A percentile compares a stretch with the other conserved stretches of the same genome.
Conservation (phyloP, 2,329 filamentous ascomycete species). For the Nigrospora oryzae region DNA sequence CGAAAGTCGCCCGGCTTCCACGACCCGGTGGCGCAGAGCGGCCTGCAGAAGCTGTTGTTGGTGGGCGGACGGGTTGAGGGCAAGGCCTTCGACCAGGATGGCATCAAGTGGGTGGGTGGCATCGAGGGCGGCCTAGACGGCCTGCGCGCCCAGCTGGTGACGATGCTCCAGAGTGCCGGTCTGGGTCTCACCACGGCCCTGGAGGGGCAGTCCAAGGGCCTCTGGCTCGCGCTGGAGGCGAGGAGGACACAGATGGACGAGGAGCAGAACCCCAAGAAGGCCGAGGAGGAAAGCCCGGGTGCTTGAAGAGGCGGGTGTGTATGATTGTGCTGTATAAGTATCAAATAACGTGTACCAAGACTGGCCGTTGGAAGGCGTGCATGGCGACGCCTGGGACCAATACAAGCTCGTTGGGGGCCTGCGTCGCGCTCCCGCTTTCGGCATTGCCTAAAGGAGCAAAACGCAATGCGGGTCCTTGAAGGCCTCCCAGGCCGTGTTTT, state of each 20-base stretch:
- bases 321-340: conserved; percentile 5
- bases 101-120: conserved; percentile 56
- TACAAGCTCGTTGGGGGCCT: no score
- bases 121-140: conserved; percentile 78
- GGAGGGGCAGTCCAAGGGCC: conserved; percentile 68
- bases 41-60: conserved; percentile 78
- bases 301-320: conserved; percentile 16
- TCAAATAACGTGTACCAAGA: background rate
- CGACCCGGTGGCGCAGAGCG: conserved; percentile 70
- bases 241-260: conserved; percentile 75
- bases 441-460: no score
- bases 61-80: conserved; percentile 83
- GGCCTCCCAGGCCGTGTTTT: no score
- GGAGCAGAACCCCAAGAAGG: conserved; percentile 34
- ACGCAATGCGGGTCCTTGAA: no score
- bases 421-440: no score
- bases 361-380: no score
- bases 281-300: conserved; percentile 16
- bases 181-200: conserved; percentile 69
- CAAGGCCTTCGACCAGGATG: conserved; percentile 70
- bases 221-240: conserved; percentile 85
- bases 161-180: conserved; percentile 72
- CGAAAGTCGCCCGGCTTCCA: conserved; percentile 73
- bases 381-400: no score
- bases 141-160: conserved; percentile 72